These are phyloP conservation scores for Epichloe sibirici DNA, from an alignment of 2,329 filamentous ascomycete genomes.

Conservation along the genomic window DNA sequence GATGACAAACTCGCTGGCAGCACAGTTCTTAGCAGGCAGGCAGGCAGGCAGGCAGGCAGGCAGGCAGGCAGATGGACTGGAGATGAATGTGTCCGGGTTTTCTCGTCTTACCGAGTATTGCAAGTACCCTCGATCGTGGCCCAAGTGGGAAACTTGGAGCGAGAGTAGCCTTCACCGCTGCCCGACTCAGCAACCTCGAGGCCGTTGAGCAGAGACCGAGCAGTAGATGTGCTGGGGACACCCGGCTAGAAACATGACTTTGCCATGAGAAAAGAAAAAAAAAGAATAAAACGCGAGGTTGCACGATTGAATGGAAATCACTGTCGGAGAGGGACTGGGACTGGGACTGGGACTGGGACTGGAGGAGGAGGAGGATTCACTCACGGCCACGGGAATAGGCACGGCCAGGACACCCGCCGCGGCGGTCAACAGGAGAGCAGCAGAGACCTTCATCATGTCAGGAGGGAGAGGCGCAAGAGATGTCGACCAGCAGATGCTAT, in stretches of 20 bases:
- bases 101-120: conserved; percentile 44
- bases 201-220: conserved; percentile 42
- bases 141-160: conserved; percentile 62
- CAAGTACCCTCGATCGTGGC: conserved; percentile 51
- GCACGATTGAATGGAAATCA: too few relatives aligned
- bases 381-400: conserved; percentile 16
- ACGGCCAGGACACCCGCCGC: conserved; percentile 17
- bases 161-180: conserved; percentile 46
- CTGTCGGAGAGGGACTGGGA: too few relatives aligned
- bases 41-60: too few relatives aligned
- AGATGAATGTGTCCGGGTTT: too few relatives aligned
- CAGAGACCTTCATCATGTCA: conserved; percentile 19
- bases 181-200: conserved; percentile 46
- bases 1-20: conserved; percentile 51
- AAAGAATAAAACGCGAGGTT: too few relatives aligned
- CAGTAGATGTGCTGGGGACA: conserved; percentile 47
- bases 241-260: conserved; percentile 31
- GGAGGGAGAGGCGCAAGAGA: background rate
- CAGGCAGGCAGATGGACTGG: too few relatives aligned
- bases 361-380: background rate
- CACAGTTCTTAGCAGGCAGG: background rate
- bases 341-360: too few relatives aligned
- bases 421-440: conserved; percentile 14
- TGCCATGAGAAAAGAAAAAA: background rate
- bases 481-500: background rate